These are phyloP conservation scores for Colletotrichum graminicola DNA, from an alignment of 2,329 filamentous ascomycete species.

Conservation along the genomic window DNA sequence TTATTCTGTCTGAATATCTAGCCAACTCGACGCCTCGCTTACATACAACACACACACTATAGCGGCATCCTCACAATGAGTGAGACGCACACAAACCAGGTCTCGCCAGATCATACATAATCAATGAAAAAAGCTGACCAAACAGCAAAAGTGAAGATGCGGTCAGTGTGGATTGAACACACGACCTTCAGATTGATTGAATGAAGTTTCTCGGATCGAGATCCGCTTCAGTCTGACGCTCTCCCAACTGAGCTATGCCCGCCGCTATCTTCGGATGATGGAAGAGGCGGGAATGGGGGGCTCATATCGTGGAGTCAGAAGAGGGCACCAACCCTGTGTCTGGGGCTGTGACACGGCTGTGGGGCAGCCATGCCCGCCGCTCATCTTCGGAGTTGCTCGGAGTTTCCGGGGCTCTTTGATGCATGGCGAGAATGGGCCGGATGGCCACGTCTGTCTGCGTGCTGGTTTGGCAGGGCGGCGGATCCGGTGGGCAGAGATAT, in stretches of 20 bases:
- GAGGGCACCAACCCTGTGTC: too few species aligned
- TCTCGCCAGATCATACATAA: background rate
- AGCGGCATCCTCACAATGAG: too few species aligned
- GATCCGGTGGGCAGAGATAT: background rate
- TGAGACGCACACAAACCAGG: too few species aligned
- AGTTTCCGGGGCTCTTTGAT: background rate
- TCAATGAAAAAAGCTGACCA: background rate
- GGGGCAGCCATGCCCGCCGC: conserved; percentile 28
- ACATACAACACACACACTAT: too few species aligned
- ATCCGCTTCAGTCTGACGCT: conserved; percentile 30
- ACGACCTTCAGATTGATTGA: conserved; percentile 32
- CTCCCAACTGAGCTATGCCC: conserved; percentile 32
- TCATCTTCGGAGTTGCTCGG: background rate
- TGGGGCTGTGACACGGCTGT: too few species aligned
- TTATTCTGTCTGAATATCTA: too few species aligned
- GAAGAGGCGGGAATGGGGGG: too few species aligned
- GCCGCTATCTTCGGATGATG: too few species aligned
- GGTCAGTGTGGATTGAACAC: conserved; percentile 30
- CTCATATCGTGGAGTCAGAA: too few species aligned
- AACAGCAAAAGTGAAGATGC: conserved; percentile 9
- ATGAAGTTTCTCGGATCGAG: conserved; percentile 9
- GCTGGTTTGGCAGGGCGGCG: background rate
- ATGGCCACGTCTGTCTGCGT: background rate
- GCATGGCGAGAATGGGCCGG: background rate
- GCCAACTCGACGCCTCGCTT: too few species aligned